Percentiles rank a stretch among this genome's conserved stretches.
phyloP scores from a whole-genome alignment of 441 rosid genomes.

The Rhodomyrtus psidioides region DNA sequence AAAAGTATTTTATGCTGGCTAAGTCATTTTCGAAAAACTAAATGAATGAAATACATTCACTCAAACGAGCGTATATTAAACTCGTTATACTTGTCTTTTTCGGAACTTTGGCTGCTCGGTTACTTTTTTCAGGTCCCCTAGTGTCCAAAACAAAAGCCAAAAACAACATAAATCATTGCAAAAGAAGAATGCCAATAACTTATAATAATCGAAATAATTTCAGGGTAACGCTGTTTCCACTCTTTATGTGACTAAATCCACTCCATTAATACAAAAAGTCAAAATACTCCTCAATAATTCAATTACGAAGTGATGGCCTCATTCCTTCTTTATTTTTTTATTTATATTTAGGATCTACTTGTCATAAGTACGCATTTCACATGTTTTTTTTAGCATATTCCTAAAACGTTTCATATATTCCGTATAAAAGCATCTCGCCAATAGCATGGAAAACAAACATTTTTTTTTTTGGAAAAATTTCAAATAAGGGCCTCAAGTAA shows the following conservation, averaged over 20 bases:
- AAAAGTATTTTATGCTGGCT: no score
- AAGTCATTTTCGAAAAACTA: no score
- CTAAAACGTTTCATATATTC: background rate
- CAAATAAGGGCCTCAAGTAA: no score
- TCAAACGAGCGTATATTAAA: no score
- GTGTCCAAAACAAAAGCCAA: background rate
- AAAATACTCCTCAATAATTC: background rate
- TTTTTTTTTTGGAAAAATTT: no score
- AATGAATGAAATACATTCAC: no score
- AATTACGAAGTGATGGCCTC: background rate
- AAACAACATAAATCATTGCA: background rate
- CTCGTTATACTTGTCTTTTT: background rate
- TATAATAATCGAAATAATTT: background rate
- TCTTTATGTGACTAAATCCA: background rate
- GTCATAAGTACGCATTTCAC: background rate
- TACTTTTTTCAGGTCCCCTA: background rate
- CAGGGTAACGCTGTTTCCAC: background rate
- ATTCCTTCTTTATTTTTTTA: background rate
- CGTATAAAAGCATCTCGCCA: background rate
- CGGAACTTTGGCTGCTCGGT: rapidly evolving
- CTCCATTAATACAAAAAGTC: background rate
- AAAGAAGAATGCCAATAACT: background rate
- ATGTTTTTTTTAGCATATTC: background rate
- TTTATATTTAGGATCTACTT: background rate
- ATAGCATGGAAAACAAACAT: background rate